Conservation (phyloP, 805 yeast genomes). For the Suhomyces faveliae region DNA sequence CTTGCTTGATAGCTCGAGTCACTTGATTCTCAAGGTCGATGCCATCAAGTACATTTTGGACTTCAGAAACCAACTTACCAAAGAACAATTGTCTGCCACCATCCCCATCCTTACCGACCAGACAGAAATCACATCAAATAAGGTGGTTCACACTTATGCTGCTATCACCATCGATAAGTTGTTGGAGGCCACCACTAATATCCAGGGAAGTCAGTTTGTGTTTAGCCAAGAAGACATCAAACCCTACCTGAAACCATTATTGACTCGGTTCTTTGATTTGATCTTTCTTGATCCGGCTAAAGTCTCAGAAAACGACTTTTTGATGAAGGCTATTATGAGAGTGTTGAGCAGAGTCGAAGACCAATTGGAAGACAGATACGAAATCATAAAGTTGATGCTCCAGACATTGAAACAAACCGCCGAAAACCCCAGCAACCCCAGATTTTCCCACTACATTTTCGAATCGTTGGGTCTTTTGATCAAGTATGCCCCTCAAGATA, state of each 20-base stretch:
- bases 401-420: conserved; percentile 68
- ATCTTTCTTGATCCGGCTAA: conserved; percentile 75
- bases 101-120: conserved; percentile 76
- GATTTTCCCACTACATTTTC: conserved; percentile 85
- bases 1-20: conserved; percentile 53
- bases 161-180: conserved; percentile 91
- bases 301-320: conserved; percentile 89
- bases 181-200: conserved; percentile 65
- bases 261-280: conserved; percentile 64
- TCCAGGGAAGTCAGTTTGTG: conserved; percentile 51
- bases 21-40: conserved; percentile 84
- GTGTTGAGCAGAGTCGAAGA: conserved; percentile 73
- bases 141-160: conserved; percentile 89
- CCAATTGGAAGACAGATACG: conserved; percentile 39
- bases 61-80: conserved; percentile 90
- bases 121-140: conserved; percentile 52
- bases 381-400: conserved; percentile 62
- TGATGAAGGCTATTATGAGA: conserved; percentile 87
- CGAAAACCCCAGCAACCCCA: conserved; percentile 93
- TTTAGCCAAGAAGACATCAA: conserved; percentile 74
- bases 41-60: conserved; percentile 88
- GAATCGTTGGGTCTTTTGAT: conserved; percentile 82
- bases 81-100: conserved; percentile 74
- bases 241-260: conserved; percentile 54
- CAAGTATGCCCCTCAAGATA: conserved; percentile 41